These are phyloP conservation scores for Flaveria sonorensis DNA, from an alignment of 129 eudicot genomes.

Conservation along the genomic window DNA sequence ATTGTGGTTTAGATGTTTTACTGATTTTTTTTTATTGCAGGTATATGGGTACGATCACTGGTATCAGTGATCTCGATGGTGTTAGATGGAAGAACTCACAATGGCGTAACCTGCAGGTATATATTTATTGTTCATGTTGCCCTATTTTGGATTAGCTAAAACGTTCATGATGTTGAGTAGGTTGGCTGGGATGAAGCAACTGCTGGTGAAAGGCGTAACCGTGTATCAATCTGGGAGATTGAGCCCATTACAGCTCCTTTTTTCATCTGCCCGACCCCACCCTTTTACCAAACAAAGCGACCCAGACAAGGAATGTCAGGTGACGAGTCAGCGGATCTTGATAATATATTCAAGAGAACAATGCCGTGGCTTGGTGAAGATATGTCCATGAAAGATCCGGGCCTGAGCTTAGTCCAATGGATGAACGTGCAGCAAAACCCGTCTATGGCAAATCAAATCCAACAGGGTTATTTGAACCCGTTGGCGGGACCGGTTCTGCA, in stretches of 20 bases:
- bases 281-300: conserved; percentile 78
- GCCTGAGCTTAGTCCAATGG: conserved; percentile 92
- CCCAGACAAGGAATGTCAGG: conserved; percentile 87
- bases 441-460: conserved; percentile 55
- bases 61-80: conserved; percentile 86
- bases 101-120: conserved; percentile 95
- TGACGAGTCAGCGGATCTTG: conserved; percentile 71
- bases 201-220: conserved; percentile 87
- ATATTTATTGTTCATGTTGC: not conserved
- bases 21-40: conserved; percentile 36
- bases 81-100: conserved; percentile 97
- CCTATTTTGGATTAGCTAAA: conserved; percentile 4
- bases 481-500: conserved; percentile 60
- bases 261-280: conserved; percentile 87
- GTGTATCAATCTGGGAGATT: conserved; percentile 96
- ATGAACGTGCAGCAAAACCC: conserved; percentile 95
- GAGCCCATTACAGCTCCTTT: conserved; percentile 97
- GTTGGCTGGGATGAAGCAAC: conserved; percentile 99
- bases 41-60: conserved; percentile 96
- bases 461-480: conserved; percentile 59
- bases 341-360: conserved; percentile 67
- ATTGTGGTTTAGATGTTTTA: not conserved
- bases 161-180: conserved; percentile 40
- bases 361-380: conserved; percentile 97
- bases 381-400: conserved; percentile 74